phyloP scores from a whole-genome alignment of 306 rosid genomes.

The Cicer cuneatum region DNA sequence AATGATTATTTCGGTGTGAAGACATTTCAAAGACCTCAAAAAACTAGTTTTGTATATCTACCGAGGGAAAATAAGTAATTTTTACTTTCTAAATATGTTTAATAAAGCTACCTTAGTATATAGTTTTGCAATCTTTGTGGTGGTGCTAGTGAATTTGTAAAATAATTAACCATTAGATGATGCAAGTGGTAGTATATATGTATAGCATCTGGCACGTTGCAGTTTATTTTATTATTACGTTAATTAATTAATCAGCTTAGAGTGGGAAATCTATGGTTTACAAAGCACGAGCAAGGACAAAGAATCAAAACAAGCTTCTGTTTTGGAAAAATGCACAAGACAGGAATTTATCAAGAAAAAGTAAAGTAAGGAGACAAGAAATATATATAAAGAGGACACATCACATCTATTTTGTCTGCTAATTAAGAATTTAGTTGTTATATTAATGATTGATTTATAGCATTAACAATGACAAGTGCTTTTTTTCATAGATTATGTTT shows the following conservation, averaged over 20 bases:
- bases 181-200: constrained; percentile 7
- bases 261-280: constrained; percentile 40
- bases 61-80: constrained; percentile 17
- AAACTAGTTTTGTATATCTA: not conserved
- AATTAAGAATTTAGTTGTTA: constrained; percentile 4
- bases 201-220: not conserved
- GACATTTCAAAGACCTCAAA: constrained; percentile 4
- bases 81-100: constrained; percentile 1
- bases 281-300: constrained; percentile 17
- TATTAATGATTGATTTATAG: not conserved
- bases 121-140: constrained; percentile 1
- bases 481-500: not conserved
- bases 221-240: not conserved
- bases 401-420: constrained; percentile 28
- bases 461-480: not conserved
- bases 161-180: constrained; percentile 8
- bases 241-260: not conserved
- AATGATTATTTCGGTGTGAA: constrained; percentile 1
- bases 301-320: constrained; percentile 28
- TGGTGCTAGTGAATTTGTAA: not conserved
- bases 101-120: not conserved
- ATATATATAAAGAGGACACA: constrained; percentile 18
- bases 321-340: constrained; percentile 34
- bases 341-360: constrained; percentile 39
- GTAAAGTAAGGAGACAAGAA: constrained; percentile 45